Conservation (phyloP, 2,329 filamentous ascomycete species). For the Stachybotrys chartarum region DNA sequence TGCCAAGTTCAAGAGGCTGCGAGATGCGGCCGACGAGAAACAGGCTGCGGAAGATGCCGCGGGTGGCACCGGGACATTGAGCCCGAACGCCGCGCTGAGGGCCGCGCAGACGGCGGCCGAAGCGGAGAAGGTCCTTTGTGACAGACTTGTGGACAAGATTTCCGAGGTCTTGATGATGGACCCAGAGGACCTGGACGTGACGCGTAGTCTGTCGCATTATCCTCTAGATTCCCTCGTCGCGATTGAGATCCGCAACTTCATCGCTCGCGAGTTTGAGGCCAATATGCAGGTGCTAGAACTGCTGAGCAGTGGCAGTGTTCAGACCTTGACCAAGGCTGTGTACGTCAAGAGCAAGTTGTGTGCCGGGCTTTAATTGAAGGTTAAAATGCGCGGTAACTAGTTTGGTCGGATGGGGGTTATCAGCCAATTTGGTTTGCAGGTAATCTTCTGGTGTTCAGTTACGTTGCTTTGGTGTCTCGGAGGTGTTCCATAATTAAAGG, state of each 20-base stretch:
- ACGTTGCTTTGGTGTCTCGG: too few relatives aligned
- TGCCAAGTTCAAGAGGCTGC: neutral
- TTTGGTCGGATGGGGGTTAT: too few relatives aligned
- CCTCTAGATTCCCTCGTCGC: neutral
- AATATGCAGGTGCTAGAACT: neutral
- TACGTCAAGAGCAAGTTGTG: neutral
- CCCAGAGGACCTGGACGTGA: neutral
- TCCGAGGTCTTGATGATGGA: neutral
- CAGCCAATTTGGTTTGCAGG: too few relatives aligned
- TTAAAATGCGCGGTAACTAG: too few relatives aligned
- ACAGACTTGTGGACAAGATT: neutral
- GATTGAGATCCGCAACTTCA: neutral
- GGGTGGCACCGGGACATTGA: neutral
- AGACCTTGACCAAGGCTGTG: neutral
- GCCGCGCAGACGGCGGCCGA: neutral
- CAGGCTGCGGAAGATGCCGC: neutral
- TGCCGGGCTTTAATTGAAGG: neutral
- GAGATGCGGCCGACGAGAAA: neutral
- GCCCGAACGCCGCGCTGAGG: neutral
- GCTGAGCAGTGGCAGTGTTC: neutral
- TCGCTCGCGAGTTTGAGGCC: neutral
- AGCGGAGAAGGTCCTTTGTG: neutral
- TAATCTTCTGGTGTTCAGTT: too few relatives aligned
- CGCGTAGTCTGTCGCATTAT: neutral
- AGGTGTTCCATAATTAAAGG: too few relatives aligned